A percentile compares a stretch with the other conserved stretches of the same genome.
Conservation (phyloP, 305 asterid genomes). For the Nicotiana rustica region DNA sequence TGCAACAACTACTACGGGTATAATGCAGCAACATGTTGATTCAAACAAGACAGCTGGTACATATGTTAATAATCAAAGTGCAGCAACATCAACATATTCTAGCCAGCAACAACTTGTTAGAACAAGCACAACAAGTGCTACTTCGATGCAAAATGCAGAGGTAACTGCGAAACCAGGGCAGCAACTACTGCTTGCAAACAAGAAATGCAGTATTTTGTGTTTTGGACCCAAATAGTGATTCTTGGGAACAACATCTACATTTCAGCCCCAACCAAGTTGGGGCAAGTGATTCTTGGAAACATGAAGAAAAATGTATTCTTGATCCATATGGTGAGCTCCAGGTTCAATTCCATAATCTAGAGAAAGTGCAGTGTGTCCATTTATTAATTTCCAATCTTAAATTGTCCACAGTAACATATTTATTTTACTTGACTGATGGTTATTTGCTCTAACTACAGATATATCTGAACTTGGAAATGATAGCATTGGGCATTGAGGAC, state of each 20-base stretch:
- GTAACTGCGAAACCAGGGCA: too few species aligned
- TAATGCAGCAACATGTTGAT: too few species aligned
- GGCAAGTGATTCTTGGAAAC: not conserved
- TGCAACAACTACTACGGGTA: too few species aligned
- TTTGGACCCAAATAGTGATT: not conserved
- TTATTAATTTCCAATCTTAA: constrained; percentile 17
- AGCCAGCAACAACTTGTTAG: too few species aligned
- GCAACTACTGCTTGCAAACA: too few species aligned
- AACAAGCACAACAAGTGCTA: too few species aligned
- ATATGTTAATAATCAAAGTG: too few species aligned
- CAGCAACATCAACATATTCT: too few species aligned
- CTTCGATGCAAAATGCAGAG: too few species aligned
- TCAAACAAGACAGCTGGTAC: too few species aligned
- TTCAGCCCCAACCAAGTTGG: too few species aligned
- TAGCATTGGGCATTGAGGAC: constrained; percentile 54
- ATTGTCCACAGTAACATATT: not conserved
- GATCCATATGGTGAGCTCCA: constrained; percentile 13
- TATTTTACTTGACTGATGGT: constrained; percentile 33
- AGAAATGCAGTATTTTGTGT: not conserved
- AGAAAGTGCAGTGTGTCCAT: constrained; percentile 27
- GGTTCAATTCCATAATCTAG: constrained; percentile 11
- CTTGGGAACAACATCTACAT: not conserved
- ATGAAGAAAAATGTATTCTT: not conserved
- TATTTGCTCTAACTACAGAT: constrained; percentile 55
- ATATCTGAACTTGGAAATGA: constrained; percentile 62